Conservation (phyloP, 1,284 basidiomycete genomes). For the Ganoderma boninense region DNA sequence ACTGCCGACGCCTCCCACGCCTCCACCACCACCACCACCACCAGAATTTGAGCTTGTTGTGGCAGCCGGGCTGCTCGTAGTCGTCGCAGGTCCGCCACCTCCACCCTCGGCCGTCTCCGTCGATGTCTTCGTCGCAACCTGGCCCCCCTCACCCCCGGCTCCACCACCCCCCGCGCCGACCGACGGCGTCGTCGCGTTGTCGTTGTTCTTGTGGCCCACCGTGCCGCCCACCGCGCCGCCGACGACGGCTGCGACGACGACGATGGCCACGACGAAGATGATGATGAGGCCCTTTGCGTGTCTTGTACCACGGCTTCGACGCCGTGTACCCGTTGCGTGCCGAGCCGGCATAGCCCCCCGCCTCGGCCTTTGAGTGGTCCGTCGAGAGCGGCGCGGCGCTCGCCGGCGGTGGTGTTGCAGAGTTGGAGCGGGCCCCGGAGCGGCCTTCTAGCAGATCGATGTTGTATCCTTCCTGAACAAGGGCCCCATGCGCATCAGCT, state of each 20-base stretch:
- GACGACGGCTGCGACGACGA: conserved; percentile 61
- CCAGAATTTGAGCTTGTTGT: background rate
- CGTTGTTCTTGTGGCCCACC: conserved; percentile 15
- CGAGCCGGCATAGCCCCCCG: conserved; percentile 28
- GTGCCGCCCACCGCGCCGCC: conserved; percentile 64
- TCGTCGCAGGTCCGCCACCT: background rate
- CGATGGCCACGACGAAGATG: conserved; percentile 45
- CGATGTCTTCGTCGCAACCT: background rate
- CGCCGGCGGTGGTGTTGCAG: conserved; percentile 30
- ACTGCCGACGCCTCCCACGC: background rate
- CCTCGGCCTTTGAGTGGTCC: conserved; percentile 34
- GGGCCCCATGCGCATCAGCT: background rate
- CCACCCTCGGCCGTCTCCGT: background rate
- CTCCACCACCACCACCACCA: background rate
- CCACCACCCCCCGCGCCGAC: background rate
- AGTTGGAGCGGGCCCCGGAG: conserved; percentile 23
- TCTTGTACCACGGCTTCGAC: conserved; percentile 45
- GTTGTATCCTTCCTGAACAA: conserved; percentile 59
- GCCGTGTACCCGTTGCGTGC: conserved; percentile 23
- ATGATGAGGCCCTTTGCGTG: conserved; percentile 48
- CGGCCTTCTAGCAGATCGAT: conserved; percentile 52
- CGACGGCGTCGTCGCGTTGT: background rate
- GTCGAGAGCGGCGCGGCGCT: conserved; percentile 29
- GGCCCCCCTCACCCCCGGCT: background rate
- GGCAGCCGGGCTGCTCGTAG: background rate